A percentile compares a stretch with the other conserved stretches of the same genome.
Conservation (phyloP, 2,329 filamentous ascomycete genomes). For the Coleophoma crateriformis region DNA sequence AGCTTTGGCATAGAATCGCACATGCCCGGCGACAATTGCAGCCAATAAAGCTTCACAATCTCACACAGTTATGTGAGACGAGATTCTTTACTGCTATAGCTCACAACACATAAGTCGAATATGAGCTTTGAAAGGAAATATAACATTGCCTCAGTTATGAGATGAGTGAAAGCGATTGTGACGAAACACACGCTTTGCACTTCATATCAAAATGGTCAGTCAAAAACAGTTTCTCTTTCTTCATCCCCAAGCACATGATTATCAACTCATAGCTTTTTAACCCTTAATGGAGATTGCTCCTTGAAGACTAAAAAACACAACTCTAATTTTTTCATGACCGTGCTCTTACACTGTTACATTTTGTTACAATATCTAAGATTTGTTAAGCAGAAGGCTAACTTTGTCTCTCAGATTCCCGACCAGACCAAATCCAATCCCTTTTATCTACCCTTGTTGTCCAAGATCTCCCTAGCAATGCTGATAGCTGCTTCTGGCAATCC, state of each 20-base stretch:
- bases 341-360: conserved; percentile 6
- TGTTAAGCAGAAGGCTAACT: conserved; percentile 49
- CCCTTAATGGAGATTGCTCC: conserved; percentile 27
- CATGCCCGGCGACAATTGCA: too few species aligned
- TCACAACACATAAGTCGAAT: conserved; percentile 8
- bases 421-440: background rate
- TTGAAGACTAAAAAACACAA: conserved; percentile 34
- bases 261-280: conserved; percentile 32
- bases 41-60: too few species aligned
- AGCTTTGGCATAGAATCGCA: conserved; percentile 14
- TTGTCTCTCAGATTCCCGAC: conserved; percentile 39
- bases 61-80: too few species aligned
- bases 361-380: conserved; percentile 4
- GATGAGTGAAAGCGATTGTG: conserved; percentile 2
- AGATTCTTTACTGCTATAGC: too few species aligned
- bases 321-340: conserved; percentile 36
- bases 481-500: conserved; percentile 73
- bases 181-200: background rate
- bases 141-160: background rate
- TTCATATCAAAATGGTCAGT: conserved; percentile 17
- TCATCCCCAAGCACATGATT: conserved; percentile 24
- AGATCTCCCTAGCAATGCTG: conserved; percentile 45
- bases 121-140: background rate
- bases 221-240: conserved; percentile 6
- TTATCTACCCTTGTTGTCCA: conserved; percentile 9